phyloP scores from a whole-genome alignment of 1,139 yeast species.

The Scheffersomyces insectosa region DNA sequence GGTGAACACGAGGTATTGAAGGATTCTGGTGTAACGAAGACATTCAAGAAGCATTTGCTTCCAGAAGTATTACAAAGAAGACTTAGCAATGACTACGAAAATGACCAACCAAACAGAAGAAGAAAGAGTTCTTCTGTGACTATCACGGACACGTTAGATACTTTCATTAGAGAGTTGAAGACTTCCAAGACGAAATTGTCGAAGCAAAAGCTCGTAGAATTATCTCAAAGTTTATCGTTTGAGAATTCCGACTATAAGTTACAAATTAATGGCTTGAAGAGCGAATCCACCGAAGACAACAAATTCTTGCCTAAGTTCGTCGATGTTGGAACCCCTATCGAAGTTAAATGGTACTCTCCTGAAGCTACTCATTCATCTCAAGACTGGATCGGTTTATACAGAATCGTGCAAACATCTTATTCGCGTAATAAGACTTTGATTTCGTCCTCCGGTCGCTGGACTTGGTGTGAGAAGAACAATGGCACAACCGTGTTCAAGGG shows the following conservation, averaged over 20 bases:
- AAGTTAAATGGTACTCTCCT: slow-evolving; percentile 60
- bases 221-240: slow-evolving; percentile 42
- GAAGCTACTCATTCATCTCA: slow-evolving; percentile 37
- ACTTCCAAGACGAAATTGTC: slow-evolving; percentile 32
- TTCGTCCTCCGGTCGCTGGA: slow-evolving; percentile 74
- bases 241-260: slow-evolving; percentile 39
- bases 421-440: slow-evolving; percentile 61
- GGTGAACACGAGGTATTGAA: slow-evolving; percentile 62
- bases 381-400: slow-evolving; percentile 84
- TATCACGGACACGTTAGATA: slow-evolving; percentile 43
- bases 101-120: slow-evolving; percentile 10
- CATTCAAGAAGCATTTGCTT: slow-evolving; percentile 53
- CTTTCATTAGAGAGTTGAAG: slow-evolving; percentile 41
- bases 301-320: slow-evolving; percentile 21
- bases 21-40: slow-evolving; percentile 69
- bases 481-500: slow-evolving; percentile 58
- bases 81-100: slow-evolving; percentile 20
- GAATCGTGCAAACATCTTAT: slow-evolving; percentile 59
- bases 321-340: slow-evolving; percentile 54
- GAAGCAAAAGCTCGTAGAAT: slow-evolving; percentile 40
- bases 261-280: slow-evolving; percentile 22
- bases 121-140: slow-evolving; percentile 24
- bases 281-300: slow-evolving; percentile 7
- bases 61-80: slow-evolving; percentile 43
- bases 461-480: slow-evolving; percentile 40